A percentile compares a stretch with the other conserved stretches of the same genome.
Conservation (phyloP, 768 basidiomycete species). For the Lyophyllum shimeji region DNA sequence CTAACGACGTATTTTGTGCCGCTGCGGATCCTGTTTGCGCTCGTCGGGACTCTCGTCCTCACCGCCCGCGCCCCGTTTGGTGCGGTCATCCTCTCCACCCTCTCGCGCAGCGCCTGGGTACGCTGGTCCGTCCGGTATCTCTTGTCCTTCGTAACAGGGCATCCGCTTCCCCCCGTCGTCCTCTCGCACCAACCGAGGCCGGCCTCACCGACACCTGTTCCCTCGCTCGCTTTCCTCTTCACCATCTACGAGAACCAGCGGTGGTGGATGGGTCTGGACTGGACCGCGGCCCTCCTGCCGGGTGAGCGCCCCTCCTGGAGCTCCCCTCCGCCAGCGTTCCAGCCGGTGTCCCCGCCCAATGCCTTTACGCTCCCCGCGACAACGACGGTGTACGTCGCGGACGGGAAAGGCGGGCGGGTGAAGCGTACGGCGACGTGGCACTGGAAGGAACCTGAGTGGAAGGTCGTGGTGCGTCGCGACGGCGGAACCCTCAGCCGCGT, state of each 20-base stretch:
- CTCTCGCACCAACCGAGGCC: conserved; percentile 33
- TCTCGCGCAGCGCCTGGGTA: conserved; percentile 68
- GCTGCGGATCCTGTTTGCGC: conserved; percentile 57
- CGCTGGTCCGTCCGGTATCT: conserved; percentile 59
- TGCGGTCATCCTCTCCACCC: conserved; percentile 45
- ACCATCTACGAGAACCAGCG: conserved; percentile 94
- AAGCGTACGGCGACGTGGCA: conserved; percentile 80
- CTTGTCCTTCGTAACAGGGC: conserved; percentile 53
- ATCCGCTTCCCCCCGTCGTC: conserved; percentile 44
- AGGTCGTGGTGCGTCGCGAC: conserved; percentile 65
- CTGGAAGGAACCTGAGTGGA: conserved; percentile 94
- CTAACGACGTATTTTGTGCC: conserved; percentile 62
- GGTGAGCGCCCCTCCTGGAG: conserved; percentile 91
- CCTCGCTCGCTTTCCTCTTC: conserved; percentile 74
- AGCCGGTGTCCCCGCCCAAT: conserved; percentile 68
- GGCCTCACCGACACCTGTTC: conserved; percentile 31
- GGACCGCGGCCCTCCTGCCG: conserved; percentile 90
- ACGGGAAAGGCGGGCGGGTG: conserved; percentile 46
- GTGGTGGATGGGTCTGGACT: conserved; percentile 98
- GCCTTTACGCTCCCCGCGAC: conserved; percentile 66
- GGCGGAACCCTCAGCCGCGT: conserved; percentile 51
- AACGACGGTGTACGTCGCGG: conserved; percentile 54
- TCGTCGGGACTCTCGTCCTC: conserved; percentile 43
- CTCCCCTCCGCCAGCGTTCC: conserved; percentile 41
- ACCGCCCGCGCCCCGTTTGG: conserved; percentile 72